These are phyloP conservation scores for Fusarium zealandicum DNA, from an alignment of 2,329 filamentous ascomycete species.

Conservation along the genomic window DNA sequence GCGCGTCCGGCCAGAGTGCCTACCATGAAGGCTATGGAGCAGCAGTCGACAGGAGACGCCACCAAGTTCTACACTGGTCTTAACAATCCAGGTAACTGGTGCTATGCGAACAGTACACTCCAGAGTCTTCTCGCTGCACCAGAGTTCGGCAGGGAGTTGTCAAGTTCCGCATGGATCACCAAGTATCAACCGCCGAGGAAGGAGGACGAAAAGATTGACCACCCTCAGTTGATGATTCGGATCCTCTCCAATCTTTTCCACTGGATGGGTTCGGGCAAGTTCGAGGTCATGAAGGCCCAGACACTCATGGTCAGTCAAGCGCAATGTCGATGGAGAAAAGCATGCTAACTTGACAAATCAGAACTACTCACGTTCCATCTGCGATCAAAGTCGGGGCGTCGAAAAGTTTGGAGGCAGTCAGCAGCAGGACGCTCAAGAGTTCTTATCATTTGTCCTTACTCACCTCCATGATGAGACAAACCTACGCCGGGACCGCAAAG, in stretches of 20 bases:
- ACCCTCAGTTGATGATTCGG: constrained; percentile 66
- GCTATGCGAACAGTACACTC: constrained; percentile 91
- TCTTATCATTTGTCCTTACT: constrained; percentile 81
- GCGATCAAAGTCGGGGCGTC: constrained; percentile 40
- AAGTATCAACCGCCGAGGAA: constrained; percentile 74
- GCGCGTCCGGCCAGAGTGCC: constrained; percentile 48
- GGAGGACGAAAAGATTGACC: constrained; percentile 59
- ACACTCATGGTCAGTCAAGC: constrained; percentile 63
- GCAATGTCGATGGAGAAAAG: constrained; percentile 17
- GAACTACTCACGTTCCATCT: constrained; percentile 60
- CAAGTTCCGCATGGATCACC: constrained; percentile 66
- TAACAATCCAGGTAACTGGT: constrained; percentile 81
- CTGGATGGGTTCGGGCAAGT: constrained; percentile 62
- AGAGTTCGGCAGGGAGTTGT: constrained; percentile 69
- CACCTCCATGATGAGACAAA: constrained; percentile 90
- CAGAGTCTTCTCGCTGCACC: constrained; percentile 82
- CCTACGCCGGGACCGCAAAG: constrained; percentile 53
- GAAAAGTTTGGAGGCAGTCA: constrained; percentile 71
- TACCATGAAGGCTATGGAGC: constrained; percentile 49
- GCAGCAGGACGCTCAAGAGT: constrained; percentile 93
- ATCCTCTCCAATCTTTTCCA: constrained; percentile 66
- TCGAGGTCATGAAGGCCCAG: constrained; percentile 59
- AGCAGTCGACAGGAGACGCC: constrained; percentile 54
- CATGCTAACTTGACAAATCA: constrained; percentile 44
- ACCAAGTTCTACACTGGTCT: constrained; percentile 64